These are phyloP conservation scores for Phaffia rhodozyma DNA, from an alignment of 1,284 basidiomycete genomes.

Conservation along the genomic window DNA sequence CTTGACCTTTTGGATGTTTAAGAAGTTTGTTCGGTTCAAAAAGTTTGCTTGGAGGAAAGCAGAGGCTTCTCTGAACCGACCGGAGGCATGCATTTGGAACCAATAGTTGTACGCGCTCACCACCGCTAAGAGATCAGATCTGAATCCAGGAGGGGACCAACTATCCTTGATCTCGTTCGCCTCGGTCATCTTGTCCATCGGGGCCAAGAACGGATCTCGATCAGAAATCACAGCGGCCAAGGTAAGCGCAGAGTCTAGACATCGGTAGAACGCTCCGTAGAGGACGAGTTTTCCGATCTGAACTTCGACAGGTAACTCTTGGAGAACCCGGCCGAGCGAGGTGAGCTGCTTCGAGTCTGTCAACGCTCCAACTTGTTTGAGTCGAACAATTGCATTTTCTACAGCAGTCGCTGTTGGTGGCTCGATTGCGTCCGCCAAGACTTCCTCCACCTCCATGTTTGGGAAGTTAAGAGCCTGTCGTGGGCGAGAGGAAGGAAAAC, in stretches of 20 bases:
- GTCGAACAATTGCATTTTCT: slow-evolving; percentile 62
- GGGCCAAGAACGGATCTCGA: slow-evolving; percentile 81
- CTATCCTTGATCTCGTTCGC: slow-evolving; percentile 59
- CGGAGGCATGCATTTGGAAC: slow-evolving; percentile 55
- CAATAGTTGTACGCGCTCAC: slow-evolving; percentile 73
- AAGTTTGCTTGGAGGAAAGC: slow-evolving; percentile 79
- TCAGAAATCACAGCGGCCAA: slow-evolving; percentile 81
- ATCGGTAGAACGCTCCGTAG: slow-evolving; percentile 86
- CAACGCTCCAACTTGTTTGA: slow-evolving; percentile 80
- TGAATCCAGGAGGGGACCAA: slow-evolving; percentile 63
- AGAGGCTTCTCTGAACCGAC: slow-evolving; percentile 54
- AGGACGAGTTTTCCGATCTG: slow-evolving; percentile 82
- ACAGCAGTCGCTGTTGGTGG: slow-evolving; percentile 74
- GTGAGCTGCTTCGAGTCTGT: slow-evolving; percentile 66
- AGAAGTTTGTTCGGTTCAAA: slow-evolving; percentile 67
- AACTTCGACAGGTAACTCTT: slow-evolving; percentile 80
- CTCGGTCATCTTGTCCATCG: slow-evolving; percentile 41
- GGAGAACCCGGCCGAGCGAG: slow-evolving; percentile 72
- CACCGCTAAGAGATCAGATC: slow-evolving; percentile 73
- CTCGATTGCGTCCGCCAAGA: slow-evolving; percentile 75
- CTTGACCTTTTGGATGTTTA: slow-evolving; percentile 76
- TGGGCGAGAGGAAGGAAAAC: background rate
- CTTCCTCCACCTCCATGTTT: slow-evolving; percentile 73
- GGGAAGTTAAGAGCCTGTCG: slow-evolving; percentile 70
- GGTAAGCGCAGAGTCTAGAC: slow-evolving; percentile 76